Percentiles rank a stretch among this genome's conserved stretches.
Evolutionary conservation across 1,139 yeast species (phyloP).

Genomic region (Pichia sp.): DNA sequence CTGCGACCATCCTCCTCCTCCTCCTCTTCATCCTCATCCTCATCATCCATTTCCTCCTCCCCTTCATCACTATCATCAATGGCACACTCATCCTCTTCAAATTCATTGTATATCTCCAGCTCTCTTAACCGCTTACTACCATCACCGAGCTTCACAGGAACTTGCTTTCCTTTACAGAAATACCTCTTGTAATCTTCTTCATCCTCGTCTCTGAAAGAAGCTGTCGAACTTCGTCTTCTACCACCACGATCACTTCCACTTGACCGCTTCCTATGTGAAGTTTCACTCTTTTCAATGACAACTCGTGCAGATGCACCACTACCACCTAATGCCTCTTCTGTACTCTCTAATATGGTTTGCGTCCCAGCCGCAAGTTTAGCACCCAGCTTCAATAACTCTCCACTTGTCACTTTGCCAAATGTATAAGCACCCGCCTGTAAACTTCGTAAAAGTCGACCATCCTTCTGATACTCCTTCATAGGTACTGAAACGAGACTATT

Average conservation of each 20-base stretch:
- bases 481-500: constrained; percentile 71
- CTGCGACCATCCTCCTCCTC: constrained; percentile 11
- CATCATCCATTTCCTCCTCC: constrained; percentile 9
- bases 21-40: constrained; percentile 1
- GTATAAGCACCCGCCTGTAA: constrained; percentile 69
- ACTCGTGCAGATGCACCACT: constrained; percentile 45
- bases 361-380: constrained; percentile 87
- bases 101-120: neutral
- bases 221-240: constrained; percentile 13
- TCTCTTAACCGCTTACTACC: neutral
- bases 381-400: constrained; percentile 74
- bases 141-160: neutral
- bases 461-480: constrained; percentile 62
- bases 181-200: constrained; percentile 15
- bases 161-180: constrained; percentile 2
- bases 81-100: constrained; percentile 14
- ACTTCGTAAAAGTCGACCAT: constrained; percentile 63
- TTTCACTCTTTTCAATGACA: neutral
- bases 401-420: constrained; percentile 77
- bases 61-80: constrained; percentile 8
- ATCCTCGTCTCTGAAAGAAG: constrained; percentile 24
- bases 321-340: constrained; percentile 73
- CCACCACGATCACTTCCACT: constrained; percentile 1
- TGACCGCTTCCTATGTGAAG: constrained; percentile 1
- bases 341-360: constrained; percentile 69